These are phyloP conservation scores for Thraustochytrium striatum DNA, from an alignment of 352 stramenopile genomes.

Conservation along the genomic window DNA sequence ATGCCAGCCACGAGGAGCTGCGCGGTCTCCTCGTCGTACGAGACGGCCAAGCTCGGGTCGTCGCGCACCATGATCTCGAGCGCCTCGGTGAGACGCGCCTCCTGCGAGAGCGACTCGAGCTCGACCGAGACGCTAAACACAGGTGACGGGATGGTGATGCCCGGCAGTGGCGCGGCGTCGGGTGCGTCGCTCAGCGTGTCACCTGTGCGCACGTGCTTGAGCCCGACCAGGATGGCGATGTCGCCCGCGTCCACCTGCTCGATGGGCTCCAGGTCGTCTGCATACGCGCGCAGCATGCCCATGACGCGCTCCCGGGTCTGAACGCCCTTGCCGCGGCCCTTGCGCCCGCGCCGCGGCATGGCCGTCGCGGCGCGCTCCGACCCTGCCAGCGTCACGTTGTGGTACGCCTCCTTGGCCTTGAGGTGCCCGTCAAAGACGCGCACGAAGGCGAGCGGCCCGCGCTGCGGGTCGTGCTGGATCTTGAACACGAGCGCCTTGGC, in stretches of 20 bases:
- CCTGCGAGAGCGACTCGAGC: constrained; percentile 81
- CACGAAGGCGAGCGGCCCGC: constrained; percentile 92
- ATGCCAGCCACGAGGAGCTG: constrained; percentile 98
- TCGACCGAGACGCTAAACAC: constrained; percentile 96
- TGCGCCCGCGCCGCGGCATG: not conserved
- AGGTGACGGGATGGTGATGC: constrained; percentile 76
- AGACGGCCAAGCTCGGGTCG: constrained; percentile 94
- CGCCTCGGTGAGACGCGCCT: constrained; percentile 81
- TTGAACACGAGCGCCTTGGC: constrained; percentile 97
- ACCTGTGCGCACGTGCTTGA: constrained; percentile 42
- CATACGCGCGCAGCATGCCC: constrained; percentile 26
- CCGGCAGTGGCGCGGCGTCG: constrained; percentile 2
- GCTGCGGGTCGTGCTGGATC: constrained; percentile 92
- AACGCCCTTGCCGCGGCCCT: not conserved
- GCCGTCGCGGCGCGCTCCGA: not conserved
- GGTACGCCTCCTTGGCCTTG: constrained; percentile 58
- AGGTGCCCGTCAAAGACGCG: constrained; percentile 69
- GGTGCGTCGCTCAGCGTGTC: constrained; percentile 32
- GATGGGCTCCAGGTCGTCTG: constrained; percentile 15
- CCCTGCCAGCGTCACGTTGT: constrained; percentile 24
- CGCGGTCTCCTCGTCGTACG: constrained; percentile 79
- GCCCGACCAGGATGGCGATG: constrained; percentile 43
- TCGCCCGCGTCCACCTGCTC: not conserved
- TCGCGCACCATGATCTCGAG: constrained; percentile 75
- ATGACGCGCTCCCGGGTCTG: constrained; percentile 1